Base-by-base conservation (phyloP, 225 moss, liverwort and hornwort genomes). In the Marchantia paleacea region DNA sequence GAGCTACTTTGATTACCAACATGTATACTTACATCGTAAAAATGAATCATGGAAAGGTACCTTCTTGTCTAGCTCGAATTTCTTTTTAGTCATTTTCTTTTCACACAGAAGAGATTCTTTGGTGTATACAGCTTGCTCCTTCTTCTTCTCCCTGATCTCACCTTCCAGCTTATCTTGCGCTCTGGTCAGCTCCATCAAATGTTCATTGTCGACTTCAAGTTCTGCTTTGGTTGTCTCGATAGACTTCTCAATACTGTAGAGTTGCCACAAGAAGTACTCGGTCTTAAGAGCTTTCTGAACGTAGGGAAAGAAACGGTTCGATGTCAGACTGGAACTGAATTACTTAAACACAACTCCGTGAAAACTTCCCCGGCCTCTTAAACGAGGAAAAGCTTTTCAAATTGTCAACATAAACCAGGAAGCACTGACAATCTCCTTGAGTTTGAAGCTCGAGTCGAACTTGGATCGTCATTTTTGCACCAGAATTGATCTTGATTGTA, bases 61-160 rank as follows among this genome's bases (percentile, higher is more conserved):
- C 97, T 99, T 99, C 94, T 92, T 99, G 81, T 99, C 95, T 29
- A 99, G 84, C 64, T 99, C 99, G 28, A 62, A 80, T 88, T 87
- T 93, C 89, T 92, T 99, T 83, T 91, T 95, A 0, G 84, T 81
- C 74, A 88, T 85, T 85, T 89, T 94, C 81, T 95, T 99, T 68
- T 94, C 95, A 78, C 92, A 90, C 30, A 91, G 80, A 75, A 94
- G 87, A 73, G 87, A 69, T 68, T 95, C 95, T 79, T 95, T 99
- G 30, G 81, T 79, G 84, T 88, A 86, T 24, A 83, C 84, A 55
- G 95, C 92, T 87, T 99, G 99, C 83, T 92, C 94, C 89, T 92
- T 95, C 91, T 94, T 95, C 78, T 82, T 83, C 63, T 86, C 88
- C 81, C 81, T 92, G 72, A 92, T 90, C 88, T 99, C 90, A 61